These are phyloP conservation scores for Cercophora samala DNA, from an alignment of 495 filamentous ascomycete species.

Conservation along the genomic window DNA sequence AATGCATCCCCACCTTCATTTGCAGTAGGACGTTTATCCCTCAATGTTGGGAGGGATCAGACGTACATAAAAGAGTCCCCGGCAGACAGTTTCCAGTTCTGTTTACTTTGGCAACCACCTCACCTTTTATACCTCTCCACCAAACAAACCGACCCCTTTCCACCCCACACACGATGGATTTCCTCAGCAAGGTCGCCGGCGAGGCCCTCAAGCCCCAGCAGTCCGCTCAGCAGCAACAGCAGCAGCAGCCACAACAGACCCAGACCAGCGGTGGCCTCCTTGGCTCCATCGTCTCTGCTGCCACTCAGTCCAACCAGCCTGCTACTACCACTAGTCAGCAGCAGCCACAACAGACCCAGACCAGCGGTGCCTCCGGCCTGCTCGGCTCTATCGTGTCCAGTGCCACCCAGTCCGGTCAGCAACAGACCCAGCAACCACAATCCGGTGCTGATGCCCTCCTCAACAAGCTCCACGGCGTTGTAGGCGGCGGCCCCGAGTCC, in stretches of 20 bases:
- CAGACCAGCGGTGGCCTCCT: conserved; percentile 8
- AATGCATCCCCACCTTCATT: conserved; percentile 6
- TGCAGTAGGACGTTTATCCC: conserved; percentile 19
- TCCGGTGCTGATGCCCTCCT: conserved; percentile 38
- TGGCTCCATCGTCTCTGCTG: neutral
- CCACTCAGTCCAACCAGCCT: neutral
- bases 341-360: conserved; percentile 2
- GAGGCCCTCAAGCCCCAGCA: conserved; percentile 20
- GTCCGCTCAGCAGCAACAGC: conserved; percentile 20
- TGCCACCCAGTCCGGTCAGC: neutral
- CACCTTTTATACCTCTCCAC: neutral
- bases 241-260: conserved; percentile 13
- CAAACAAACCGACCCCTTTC: neutral
- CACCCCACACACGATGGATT: conserved; percentile 36
- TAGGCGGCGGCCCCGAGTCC: conserved; percentile 60
- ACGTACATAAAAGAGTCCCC: neutral
- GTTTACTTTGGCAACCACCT: conserved; percentile 11
- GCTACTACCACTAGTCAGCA: neutral
- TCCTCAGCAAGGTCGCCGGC: conserved; percentile 39
- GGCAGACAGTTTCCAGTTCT: neutral
- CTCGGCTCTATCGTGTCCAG: neutral
- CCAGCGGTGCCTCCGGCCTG: neutral
- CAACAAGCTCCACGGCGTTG: conserved; percentile 57
- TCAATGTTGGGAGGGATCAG: conserved; percentile 8
- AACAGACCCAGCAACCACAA: conserved; percentile 14